Conservation (phyloP, 2,329 filamentous ascomycete species). For the Massarina eburnea region DNA sequence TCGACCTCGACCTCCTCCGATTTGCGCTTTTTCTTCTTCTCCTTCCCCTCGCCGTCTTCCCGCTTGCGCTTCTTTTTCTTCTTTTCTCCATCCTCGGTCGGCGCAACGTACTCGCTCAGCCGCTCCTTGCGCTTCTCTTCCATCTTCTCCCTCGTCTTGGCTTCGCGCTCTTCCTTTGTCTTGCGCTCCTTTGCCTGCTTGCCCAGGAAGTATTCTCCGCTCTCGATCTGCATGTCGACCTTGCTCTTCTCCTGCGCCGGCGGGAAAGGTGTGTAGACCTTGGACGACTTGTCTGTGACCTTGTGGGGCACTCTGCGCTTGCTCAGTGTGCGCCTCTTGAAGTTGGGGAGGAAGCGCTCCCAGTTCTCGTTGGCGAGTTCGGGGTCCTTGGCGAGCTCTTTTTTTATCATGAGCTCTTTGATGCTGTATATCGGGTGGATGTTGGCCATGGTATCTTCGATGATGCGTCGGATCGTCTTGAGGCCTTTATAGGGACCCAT, state of each 20-base stretch:
- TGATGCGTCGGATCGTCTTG: slow-evolving; percentile 81
- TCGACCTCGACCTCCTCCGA: slow-evolving; percentile 29
- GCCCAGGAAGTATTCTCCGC: slow-evolving; percentile 91
- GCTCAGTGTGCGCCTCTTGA: slow-evolving; percentile 89
- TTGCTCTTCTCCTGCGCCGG: slow-evolving; percentile 98
- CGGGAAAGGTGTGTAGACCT: slow-evolving; percentile 95
- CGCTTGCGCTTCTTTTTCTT: slow-evolving; percentile 47
- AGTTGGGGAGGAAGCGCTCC: slow-evolving; percentile 95
- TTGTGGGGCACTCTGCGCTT: slow-evolving; percentile 80
- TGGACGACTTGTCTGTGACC: slow-evolving; percentile 91
- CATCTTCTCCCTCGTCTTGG: slow-evolving; percentile 84
- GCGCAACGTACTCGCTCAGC: slow-evolving; percentile 83
- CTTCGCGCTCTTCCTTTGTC: slow-evolving; percentile 74
- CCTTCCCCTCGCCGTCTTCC: slow-evolving; percentile 54
- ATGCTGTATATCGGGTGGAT: slow-evolving; percentile 90
- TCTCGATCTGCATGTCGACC: slow-evolving; percentile 96
- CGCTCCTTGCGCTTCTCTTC: slow-evolving; percentile 84
- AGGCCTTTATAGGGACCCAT: slow-evolving; percentile 94
- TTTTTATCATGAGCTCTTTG: slow-evolving; percentile 93
- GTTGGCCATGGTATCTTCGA: slow-evolving; percentile 97
- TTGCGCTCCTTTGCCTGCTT: slow-evolving; percentile 90
- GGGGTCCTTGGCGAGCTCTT: slow-evolving; percentile 86
- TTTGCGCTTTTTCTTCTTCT: slow-evolving; percentile 39
- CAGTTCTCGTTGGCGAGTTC: slow-evolving; percentile 85
- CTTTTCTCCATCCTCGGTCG: slow-evolving; percentile 69